A percentile compares a stretch with the other conserved stretches of the same genome.
Evolutionary conservation across 345 rosid species (phyloP).

Genomic region (Excoecaria agallocha): DNA sequence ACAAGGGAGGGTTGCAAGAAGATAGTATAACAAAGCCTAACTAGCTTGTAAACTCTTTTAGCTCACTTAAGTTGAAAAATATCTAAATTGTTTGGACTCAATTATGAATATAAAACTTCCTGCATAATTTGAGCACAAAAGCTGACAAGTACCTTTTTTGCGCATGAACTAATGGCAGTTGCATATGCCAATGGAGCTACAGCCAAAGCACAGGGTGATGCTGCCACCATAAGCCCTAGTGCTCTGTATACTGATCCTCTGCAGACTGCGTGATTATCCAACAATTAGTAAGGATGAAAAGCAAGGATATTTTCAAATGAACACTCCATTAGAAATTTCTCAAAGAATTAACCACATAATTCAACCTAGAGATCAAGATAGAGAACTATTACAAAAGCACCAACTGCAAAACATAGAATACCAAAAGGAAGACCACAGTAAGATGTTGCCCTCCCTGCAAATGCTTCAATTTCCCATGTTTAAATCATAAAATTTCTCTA

Average conservation of each 20-base stretch:
- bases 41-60: background rate
- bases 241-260: constrained; percentile 97
- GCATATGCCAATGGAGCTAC: constrained; percentile 99
- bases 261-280: constrained; percentile 50
- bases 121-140: constrained; percentile 3
- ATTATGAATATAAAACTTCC: background rate
- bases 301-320: too few relatives aligned
- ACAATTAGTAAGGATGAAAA: constrained; percentile 10
- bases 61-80: background rate
- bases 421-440: background rate
- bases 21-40: background rate
- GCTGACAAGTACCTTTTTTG: constrained; percentile 62
- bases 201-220: constrained; percentile 96
- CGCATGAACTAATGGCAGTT: constrained; percentile 92
- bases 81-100: background rate
- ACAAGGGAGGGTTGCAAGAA: background rate
- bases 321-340: too few relatives aligned
- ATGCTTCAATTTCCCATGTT: background rate
- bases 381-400: constrained; percentile 2
- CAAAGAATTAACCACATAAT: background rate
- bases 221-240: constrained; percentile 93
- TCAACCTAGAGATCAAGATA: background rate
- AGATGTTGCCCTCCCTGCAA: background rate
- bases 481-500: background rate
- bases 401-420: background rate